These are phyloP conservation scores for Phoenix roebelenii DNA, from an alignment of 176 grass and related monocot species.

Conservation along the genomic window DNA sequence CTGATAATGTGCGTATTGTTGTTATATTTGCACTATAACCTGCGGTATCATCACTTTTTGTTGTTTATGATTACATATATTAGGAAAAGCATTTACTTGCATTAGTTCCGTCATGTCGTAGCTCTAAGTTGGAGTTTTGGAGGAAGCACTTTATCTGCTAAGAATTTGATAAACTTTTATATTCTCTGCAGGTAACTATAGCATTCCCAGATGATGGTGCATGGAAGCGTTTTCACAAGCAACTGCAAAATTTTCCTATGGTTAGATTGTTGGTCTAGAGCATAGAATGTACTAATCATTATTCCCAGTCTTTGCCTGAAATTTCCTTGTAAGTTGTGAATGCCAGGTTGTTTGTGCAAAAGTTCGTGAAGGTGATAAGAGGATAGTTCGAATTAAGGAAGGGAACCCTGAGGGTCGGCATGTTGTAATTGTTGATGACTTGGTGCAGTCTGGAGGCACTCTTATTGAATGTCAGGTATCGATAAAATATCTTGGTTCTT, in stretches of 20 bases:
- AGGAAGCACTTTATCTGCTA: too few relatives aligned
- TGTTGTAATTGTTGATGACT: slow-evolving; percentile 96
- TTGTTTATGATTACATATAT: too few relatives aligned
- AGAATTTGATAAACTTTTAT: not conserved
- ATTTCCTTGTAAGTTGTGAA: too few relatives aligned
- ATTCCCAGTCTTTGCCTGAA: too few relatives aligned
- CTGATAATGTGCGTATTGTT: slow-evolving; percentile 42
- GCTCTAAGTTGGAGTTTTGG: not conserved
- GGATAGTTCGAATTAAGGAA: slow-evolving; percentile 70
- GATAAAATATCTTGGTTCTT: not conserved
- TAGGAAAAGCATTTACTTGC: too few relatives aligned
- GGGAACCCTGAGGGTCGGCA: slow-evolving; percentile 63
- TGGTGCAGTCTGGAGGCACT: slow-evolving; percentile 88
- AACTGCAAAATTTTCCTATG: slow-evolving; percentile 67
- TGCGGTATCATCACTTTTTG: too few relatives aligned
- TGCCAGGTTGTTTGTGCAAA: slow-evolving; percentile 71
- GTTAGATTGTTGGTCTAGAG: not conserved
- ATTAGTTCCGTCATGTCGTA: not conserved
- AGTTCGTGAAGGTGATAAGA: slow-evolving; percentile 75
- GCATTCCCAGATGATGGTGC: slow-evolving; percentile 96
- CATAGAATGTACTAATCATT: too few relatives aligned
- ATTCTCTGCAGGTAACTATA: slow-evolving; percentile 58
- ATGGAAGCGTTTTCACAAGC: slow-evolving; percentile 95
- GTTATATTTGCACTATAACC: not conserved
- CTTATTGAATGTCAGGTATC: slow-evolving; percentile 85